Percentiles rank a stretch among this genome's conserved stretches.
These are phyloP conservation scores for Aspergillus aculeatinus DNA, from an alignment of 2,329 filamentous ascomycete species.

Conservation along the genomic window DNA sequence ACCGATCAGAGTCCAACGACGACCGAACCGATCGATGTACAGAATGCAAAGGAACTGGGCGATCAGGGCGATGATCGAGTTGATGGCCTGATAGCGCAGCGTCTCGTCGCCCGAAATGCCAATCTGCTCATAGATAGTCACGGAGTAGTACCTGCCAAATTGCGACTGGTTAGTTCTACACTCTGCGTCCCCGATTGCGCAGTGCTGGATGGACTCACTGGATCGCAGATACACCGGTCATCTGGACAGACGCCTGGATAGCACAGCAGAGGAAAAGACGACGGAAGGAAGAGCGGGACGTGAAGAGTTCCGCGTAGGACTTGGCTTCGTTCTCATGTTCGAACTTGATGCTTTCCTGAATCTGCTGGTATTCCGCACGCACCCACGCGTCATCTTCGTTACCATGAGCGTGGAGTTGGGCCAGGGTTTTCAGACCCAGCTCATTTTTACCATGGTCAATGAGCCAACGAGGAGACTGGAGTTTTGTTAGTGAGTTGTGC, in stretches of 20 bases:
- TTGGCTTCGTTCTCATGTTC: constrained; percentile 70
- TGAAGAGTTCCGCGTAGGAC: constrained; percentile 69
- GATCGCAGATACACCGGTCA: constrained; percentile 73
- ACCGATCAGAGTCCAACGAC: constrained; percentile 68
- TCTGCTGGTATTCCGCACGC: constrained; percentile 68
- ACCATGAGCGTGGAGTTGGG: constrained; percentile 68
- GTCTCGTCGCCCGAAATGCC: constrained; percentile 65
- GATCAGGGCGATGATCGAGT: constrained; percentile 67
- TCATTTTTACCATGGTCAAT: constrained; percentile 69
- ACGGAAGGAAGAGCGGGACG: constrained; percentile 64
- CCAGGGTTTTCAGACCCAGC: constrained; percentile 65
- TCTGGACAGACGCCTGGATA: constrained; percentile 70
- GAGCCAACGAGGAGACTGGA: constrained; percentile 66
- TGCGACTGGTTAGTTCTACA: not conserved
- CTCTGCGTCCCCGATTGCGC: too few species aligned
- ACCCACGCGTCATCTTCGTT: constrained; percentile 68
- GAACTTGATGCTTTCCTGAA: constrained; percentile 63
- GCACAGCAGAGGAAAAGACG: constrained; percentile 68
- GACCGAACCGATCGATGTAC: constrained; percentile 65
- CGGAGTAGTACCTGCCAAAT: constrained; percentile 60
- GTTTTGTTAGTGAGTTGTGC: constrained; percentile 5
- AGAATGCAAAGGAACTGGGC: constrained; percentile 68
- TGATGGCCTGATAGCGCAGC: constrained; percentile 74
- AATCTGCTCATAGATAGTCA: constrained; percentile 66
- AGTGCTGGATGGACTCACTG: constrained; percentile 45